Base-by-base conservation (phyloP, 495 filamentous ascomycete species). In the Hypoxylon lienhwacheense region DNA sequence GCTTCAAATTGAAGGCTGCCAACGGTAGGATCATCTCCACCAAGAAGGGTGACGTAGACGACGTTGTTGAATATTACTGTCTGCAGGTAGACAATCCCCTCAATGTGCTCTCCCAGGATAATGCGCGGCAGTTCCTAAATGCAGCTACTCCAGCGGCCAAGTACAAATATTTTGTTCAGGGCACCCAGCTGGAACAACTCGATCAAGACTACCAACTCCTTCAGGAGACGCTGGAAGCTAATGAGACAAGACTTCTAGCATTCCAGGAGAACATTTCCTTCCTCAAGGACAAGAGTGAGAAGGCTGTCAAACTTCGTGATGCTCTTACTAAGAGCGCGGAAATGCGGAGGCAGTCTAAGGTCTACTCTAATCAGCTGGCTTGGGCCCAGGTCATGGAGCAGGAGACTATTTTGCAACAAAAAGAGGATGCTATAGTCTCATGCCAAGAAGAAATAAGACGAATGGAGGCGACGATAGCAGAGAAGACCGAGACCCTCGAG, bases 71-170 rank as follows among this genome's bases (percentile, higher is more conserved):
- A 66, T 92, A 86, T 66, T 97, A 88, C 66, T 86, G 87, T 25
- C 78, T 99, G 10, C 93, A 97, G 67, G 87, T 99, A 26, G 93
- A 97, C 66, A 99, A 99, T 52, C 93, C 93, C 0, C 87, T 99
- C 74, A 99, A 95, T 55, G 87, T 97, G n/a, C 81, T 99, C 20
- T 96, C 92, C 1, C 93, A 99, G 69, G 93, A 99, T 64, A 87
- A 88, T 68, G 93, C 93, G 24, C 86, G 92, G 11, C 87, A 95
- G 51, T 99, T 99, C 65, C 78, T 99, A 6, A 95, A 89, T 67
- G 77, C 83, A 16, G 93, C 95, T 15, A 86, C 79, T 15, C 80
- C 90, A 3, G 71, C 76, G 3, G 84, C 92, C 41, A 99, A 97
- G 66, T 99, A 97, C 76, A 92, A 89, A 59, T 96, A 96, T 59